These are phyloP conservation scores for Theileria sp. DNA, from an alignment of 169 alveolate species.

Conservation along the genomic window DNA sequence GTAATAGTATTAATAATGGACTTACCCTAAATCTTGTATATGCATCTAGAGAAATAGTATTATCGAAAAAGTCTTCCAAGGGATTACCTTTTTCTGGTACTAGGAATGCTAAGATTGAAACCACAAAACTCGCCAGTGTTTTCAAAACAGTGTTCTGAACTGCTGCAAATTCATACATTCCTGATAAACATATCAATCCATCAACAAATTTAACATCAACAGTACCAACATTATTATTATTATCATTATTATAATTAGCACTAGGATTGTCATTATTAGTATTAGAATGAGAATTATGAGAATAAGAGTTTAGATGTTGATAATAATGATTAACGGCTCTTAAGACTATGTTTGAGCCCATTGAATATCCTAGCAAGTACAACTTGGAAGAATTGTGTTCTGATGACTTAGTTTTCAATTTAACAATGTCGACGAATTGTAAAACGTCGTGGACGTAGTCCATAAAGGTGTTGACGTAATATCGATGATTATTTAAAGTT, in stretches of 20 bases:
- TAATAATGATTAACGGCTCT: constrained; percentile 5
- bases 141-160: constrained; percentile 16
- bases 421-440: constrained; percentile 60
- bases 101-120: not conserved
- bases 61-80: not conserved
- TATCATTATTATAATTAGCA: no score
- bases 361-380: constrained; percentile 68
- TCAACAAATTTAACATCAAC: constrained; percentile 40
- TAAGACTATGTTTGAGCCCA: constrained; percentile 73
- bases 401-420: constrained; percentile 4
- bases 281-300: not conserved
- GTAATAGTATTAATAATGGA: not conserved
- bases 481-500: constrained; percentile 20
- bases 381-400: constrained; percentile 20
- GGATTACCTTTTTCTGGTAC: not conserved
- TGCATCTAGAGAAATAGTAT: not conserved
- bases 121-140: not conserved
- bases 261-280: no score
- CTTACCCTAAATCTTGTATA: constrained; percentile 1
- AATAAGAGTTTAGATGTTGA: not conserved
- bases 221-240: not conserved
- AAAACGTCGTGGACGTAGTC: constrained; percentile 57
- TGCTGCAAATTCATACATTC: constrained; percentile 52
- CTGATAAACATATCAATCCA: constrained; percentile 68
- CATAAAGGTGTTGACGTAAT: constrained; percentile 30